A percentile compares a stretch with the other conserved stretches of the same genome.
Conservation (phyloP, 257 asterid species). For the Marsdenia floribunda region DNA sequence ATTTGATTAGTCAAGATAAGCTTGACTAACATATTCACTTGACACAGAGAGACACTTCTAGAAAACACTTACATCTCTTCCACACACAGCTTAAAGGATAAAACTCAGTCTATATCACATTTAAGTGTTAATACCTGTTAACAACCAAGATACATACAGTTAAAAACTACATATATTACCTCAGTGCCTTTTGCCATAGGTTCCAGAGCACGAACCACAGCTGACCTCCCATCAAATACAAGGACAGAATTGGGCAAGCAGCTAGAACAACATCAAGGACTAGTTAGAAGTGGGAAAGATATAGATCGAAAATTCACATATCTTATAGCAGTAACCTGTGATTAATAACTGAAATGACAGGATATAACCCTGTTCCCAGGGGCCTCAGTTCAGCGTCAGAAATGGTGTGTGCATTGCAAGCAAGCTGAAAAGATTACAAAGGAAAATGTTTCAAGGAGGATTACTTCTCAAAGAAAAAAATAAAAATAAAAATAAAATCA, state of each 20-base stretch:
- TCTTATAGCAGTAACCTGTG: constrained; percentile 58
- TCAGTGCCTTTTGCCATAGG: constrained; percentile 75
- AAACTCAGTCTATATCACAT: constrained; percentile 4
- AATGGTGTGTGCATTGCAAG: constrained; percentile 97
- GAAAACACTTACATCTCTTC: neutral
- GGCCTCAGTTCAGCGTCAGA: constrained; percentile 91
- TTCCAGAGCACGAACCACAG: constrained; percentile 72
- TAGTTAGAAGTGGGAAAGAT: constrained; percentile 26
- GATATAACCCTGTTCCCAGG: constrained; percentile 85
- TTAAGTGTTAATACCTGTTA: neutral
- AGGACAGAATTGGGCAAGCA: constrained; percentile 85
- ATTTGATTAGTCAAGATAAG: neutral
- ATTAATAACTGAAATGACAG: constrained; percentile 79
- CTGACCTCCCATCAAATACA: constrained; percentile 71
- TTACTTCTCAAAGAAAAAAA: neutral
- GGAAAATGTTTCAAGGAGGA: neutral
- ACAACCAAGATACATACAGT: neutral
- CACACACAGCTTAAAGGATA: neutral
- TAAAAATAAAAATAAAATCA: neutral
- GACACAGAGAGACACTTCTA: neutral
- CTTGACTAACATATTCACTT: neutral
- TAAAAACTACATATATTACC: constrained; percentile 44
- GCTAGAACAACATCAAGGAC: constrained; percentile 38
- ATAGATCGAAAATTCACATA: constrained; percentile 12
- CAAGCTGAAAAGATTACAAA: constrained; percentile 43